A percentile compares a stretch with the other conserved stretches of the same genome.
Evolutionary conservation across 108 stramenopile species (phyloP).

Genomic region (Seminavis robusta): DNA sequence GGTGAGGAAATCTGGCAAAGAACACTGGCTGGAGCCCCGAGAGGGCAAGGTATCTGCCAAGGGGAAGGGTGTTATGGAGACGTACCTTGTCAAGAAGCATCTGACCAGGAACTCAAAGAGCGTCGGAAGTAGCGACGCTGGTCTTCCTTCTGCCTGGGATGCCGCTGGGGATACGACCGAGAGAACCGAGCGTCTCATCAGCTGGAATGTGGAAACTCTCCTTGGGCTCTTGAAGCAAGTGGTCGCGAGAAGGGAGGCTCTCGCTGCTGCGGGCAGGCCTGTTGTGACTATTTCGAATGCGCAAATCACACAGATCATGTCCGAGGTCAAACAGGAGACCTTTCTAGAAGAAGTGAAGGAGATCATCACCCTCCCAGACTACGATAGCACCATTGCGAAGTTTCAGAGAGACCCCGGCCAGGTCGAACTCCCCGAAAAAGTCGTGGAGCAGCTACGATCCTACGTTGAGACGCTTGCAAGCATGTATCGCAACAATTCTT

Average conservation of each 20-base stretch:
- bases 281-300: no score
- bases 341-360: not conserved
- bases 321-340: not conserved
- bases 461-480: not conserved
- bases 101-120: no score
- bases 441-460: not conserved
- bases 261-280: no score
- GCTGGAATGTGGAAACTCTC: constrained; percentile 4
- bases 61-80: constrained; percentile 42
- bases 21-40: constrained; percentile 23
- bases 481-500: constrained; percentile 1
- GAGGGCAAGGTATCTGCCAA: constrained; percentile 29
- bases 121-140: no score
- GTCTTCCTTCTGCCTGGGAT: no score
- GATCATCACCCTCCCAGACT: not conserved
- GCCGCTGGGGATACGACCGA: no score
- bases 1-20: constrained; percentile 18
- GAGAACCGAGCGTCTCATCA: not conserved
- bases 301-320: no score
- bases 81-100: constrained; percentile 20
- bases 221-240: not conserved
- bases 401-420: no score
- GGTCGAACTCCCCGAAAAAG: not conserved
- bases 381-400: no score
- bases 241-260: not conserved